Evolutionary conservation across 2,329 filamentous ascomycete species (phyloP).

Genomic region (Neofusicoccum kwambonambiense): DNA sequence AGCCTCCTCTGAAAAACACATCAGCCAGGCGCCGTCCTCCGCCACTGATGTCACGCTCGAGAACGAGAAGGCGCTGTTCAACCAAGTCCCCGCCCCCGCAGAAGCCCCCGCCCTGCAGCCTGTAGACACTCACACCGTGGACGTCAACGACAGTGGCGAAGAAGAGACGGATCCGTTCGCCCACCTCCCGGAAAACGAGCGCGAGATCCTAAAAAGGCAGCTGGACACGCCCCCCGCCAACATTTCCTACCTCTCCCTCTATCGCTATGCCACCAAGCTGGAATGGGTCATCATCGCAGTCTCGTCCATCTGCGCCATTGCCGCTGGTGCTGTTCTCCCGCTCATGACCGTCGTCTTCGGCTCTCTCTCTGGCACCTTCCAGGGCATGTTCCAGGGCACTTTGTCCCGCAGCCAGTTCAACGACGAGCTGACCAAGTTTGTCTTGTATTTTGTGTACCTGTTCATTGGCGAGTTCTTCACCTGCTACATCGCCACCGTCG

Average conservation of each 20-base stretch:
- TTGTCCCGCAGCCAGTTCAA: constrained; percentile 24
- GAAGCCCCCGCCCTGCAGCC: not conserved
- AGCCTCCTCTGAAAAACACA: not conserved
- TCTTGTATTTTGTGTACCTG: constrained; percentile 29
- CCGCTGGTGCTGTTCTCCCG: constrained; percentile 71
- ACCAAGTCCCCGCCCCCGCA: not conserved
- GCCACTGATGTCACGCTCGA: constrained; percentile 13
- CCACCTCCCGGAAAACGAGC: constrained; percentile 66
- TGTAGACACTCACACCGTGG: constrained; percentile 16
- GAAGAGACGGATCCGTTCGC: constrained; percentile 56
- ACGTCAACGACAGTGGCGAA: constrained; percentile 33
- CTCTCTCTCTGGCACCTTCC: constrained; percentile 21
- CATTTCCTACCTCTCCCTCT: constrained; percentile 64
- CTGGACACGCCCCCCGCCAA: constrained; percentile 63
- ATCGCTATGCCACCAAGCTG: constrained; percentile 66
- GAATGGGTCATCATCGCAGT: constrained; percentile 65
- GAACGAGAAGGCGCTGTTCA: constrained; percentile 16
- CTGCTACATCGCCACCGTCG: constrained; percentile 67
- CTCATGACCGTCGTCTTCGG: constrained; percentile 61
- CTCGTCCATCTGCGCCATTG: constrained; percentile 64
- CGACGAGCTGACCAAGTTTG: constrained; percentile 14
- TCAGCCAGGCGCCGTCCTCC: not conserved
- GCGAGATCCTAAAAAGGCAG: constrained; percentile 66
- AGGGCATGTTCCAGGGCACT: constrained; percentile 20
- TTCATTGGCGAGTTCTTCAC: constrained; percentile 24